Base-by-base conservation (phyloP, 768 basidiomycete genomes). In the Phylloporus sp. region DNA sequence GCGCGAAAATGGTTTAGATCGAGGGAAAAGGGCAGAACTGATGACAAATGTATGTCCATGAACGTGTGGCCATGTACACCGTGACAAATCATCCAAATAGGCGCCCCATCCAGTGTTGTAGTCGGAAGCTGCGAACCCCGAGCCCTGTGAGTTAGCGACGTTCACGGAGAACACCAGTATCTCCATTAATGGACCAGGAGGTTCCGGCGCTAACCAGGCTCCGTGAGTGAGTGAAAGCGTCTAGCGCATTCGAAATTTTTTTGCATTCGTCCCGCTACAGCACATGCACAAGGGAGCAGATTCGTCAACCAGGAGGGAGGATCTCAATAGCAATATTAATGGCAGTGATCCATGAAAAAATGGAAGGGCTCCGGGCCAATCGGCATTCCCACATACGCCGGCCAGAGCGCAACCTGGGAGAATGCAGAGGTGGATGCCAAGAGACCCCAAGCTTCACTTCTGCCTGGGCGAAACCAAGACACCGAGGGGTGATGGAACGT, bases 351-450 rank as follows among this genome's bases (percentile, higher is more conserved):
- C 37, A 41, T 17, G 28, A 21, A 35, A 34, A 43, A 28, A 14
- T 1, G 27, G 13, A 3, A 21, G 10, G 3, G n/a, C 11, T 42
- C 53, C 53, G 36, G n/a, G 20, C 11, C 38, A 2, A n/a, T 29
- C 31, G 45, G 46, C 23, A 32, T 55, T 55, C 53, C 32, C 34
- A 50, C 42, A 9, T 37, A n/a, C n/a, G n/a, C 22, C 39, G 20
- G 23, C n/a, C 41, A 38, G 29, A 24, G 22, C 9, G 13, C 24
- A 14, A 32, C 37, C 39, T 24, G 15, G 27, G 44, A 55, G 24
- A 7, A n/a, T 17, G 17, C 14, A 28, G n/a, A 32, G 34, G 13
- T 33, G 8, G 5, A 29, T 18, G 23, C 32, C 9, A n/a, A n/a
- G 10, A 11, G 35, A 15, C 11, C 11, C 24, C 33, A 32, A 5